Evolutionary conservation across 2,329 filamentous ascomycete genomes (phyloP), one percentile per base, ranked within the genome.

Genomic region (Exophiala xenobiotica): DNA sequence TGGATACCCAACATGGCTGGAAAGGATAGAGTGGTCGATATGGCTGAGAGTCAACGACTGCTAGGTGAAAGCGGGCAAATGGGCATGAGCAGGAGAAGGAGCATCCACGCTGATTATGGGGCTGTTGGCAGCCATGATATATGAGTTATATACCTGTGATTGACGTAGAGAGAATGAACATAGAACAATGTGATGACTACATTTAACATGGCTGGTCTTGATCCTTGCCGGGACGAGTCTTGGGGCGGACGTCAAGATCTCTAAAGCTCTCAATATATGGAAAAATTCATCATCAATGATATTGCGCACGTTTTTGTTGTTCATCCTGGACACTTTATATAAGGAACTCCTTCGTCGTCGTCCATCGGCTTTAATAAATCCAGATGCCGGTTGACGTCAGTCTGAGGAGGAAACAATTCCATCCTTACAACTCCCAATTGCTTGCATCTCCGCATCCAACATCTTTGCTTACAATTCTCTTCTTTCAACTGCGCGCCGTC

Each of bases 1-100:
- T 85, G 82, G 82, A 76, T 83, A 27, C 82, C 82, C 1, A 75
- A 69, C 47, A 72, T 72, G 14, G 68, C 76, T 20, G 68, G 69
- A 16, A 69, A 70, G 24, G 61, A 64, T 22, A 64, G 63, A 46
- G 63, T 64, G 26, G 60, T 62, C 4, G 56, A 60, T 43, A 37
- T 63, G 42, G 60, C 51, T n/a, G 57, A 62, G 39, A 59, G 59
- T 22, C 59, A 63, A 45, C 53, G 59, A 12, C 43, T 63, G 23
- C 26, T 63, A 35, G 35, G 46, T 19, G 59, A 60, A 39, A 62
- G 57, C 35, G 51, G 53, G n/a, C 51, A 55, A 40, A 24, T 57
- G 49, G 51, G 48, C 11, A 24, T 53, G 52, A 47, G 50, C 19
- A 46, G 54, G 29, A 48, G 51, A 47, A 31, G 53, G 41, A 56